Base-by-base conservation (phyloP, 805 yeast genomes). In the Torulaspora delbrueckii region DNA sequence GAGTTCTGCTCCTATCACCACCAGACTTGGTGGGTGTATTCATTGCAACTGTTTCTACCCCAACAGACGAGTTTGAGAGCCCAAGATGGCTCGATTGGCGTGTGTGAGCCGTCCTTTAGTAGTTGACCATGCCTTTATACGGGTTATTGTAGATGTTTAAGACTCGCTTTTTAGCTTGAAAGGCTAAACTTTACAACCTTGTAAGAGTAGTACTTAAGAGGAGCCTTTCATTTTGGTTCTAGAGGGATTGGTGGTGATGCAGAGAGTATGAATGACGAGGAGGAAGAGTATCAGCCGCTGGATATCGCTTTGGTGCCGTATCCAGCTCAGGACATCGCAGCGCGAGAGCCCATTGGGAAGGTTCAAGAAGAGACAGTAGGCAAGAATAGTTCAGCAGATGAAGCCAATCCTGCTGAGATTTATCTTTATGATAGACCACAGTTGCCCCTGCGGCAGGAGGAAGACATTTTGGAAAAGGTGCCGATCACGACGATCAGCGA, bases 371-470 rank as follows among this genome's bases (percentile, higher is more conserved):
- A 43, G 19, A 36, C 43, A 36, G 40, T 16, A 13, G 22, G 31
- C 24, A 42, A 40, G 40, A 34, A 33, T 9, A n/a, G 25, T 9
- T 16, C 23, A 8, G 37, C 33, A 9, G 47, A 40, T 7, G 47
- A 49, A 25, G 14, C 47, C 5, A 46, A 42, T 26, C 48, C 58
- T 13, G 39, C 56, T 3, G 51, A 52, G 6, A 46, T 57, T 14
- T 57, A 53, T 36, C 43, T 57, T 14, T 57, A 55, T 37, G 56
- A 55, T 35, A 50, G 51, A 30, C 53, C 60, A 8, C 53, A 47
- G 26, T 10, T 36, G 16, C 34, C 42, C 5, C 9, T 22, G 12
- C 22, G 33, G n/a, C 48, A 36, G 24, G 43, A 40, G 30, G 26
- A 8, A 22, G 22, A 30, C 22, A 18, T 18, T 14, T 6, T 22